A percentile compares a stretch with the other conserved stretches of the same genome.
These are phyloP conservation scores for Rubia yunnanensis DNA, from an alignment of 257 asterid genomes.

Conservation along the genomic window DNA sequence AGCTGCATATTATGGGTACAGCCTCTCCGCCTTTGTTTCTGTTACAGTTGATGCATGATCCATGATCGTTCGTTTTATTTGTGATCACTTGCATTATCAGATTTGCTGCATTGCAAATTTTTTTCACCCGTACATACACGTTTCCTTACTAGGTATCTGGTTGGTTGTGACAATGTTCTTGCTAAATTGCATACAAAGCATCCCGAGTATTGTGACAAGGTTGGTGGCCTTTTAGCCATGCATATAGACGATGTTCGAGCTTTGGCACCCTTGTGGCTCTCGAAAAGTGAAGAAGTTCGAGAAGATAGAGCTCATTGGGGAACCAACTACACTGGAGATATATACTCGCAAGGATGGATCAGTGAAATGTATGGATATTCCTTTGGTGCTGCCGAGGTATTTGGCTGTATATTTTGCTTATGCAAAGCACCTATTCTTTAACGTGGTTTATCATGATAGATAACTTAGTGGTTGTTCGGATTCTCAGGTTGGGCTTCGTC, in stretches of 20 bases:
- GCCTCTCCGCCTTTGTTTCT: background rate
- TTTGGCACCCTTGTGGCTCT: constrained; percentile 88
- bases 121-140: background rate
- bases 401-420: background rate
- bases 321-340: constrained; percentile 88
- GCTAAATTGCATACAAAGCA: constrained; percentile 86
- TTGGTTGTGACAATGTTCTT: constrained; percentile 81
- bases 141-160: constrained; percentile 60
- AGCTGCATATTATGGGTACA: constrained; percentile 94
- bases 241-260: constrained; percentile 95
- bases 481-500: constrained; percentile 89
- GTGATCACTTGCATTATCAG: background rate
- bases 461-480: constrained; percentile 18
- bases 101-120: too few species aligned
- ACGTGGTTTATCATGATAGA: background rate
- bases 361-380: constrained; percentile 99
- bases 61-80: background rate
- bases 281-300: constrained; percentile 82
- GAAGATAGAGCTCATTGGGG: constrained; percentile 87
- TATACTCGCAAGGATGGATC: constrained; percentile 85
- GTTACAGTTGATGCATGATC: background rate
- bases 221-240: constrained; percentile 94
- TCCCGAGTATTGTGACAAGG: constrained; percentile 90
- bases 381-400: constrained; percentile 95
- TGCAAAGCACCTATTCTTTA: background rate